phyloP scores from a whole-genome alignment of 305 asterid species.

The Fraxinus baroniana region DNA sequence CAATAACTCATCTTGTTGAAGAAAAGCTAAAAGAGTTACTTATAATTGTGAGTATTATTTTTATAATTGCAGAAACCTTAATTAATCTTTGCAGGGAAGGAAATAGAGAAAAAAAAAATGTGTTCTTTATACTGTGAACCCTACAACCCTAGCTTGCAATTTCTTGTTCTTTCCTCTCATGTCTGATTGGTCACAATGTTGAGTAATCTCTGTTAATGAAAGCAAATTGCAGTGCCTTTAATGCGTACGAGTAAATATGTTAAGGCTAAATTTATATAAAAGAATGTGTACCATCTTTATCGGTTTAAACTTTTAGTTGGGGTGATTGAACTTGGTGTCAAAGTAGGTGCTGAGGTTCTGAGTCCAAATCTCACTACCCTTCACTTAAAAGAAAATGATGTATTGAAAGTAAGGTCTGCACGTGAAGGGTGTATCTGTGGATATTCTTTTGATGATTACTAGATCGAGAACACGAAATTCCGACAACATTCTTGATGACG shows the following conservation, averaged over 20 bases:
- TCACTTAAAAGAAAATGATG: background rate
- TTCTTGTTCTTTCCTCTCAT: background rate
- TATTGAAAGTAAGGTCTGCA: background rate
- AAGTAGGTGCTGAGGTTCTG: background rate
- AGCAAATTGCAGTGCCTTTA: background rate
- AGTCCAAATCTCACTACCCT: background rate
- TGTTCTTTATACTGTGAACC: background rate
- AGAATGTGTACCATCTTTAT: background rate
- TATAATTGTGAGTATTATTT: background rate
- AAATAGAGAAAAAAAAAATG: background rate
- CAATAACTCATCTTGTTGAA: background rate
- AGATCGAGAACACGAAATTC: background rate
- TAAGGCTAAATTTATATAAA: background rate
- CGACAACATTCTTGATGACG: background rate
- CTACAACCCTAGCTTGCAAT: background rate
- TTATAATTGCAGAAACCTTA: background rate
- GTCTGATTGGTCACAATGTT: background rate
- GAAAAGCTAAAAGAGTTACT: background rate
- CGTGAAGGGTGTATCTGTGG: background rate
- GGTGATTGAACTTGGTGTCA: too few relatives aligned
- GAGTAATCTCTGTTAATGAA: background rate
- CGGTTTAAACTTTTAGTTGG: background rate
- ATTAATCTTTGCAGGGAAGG: background rate
- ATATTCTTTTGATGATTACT: background rate
- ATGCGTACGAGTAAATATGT: background rate